phyloP scores from a whole-genome alignment of 805 yeast species.

The Metschnikowia gelsemii region DNA sequence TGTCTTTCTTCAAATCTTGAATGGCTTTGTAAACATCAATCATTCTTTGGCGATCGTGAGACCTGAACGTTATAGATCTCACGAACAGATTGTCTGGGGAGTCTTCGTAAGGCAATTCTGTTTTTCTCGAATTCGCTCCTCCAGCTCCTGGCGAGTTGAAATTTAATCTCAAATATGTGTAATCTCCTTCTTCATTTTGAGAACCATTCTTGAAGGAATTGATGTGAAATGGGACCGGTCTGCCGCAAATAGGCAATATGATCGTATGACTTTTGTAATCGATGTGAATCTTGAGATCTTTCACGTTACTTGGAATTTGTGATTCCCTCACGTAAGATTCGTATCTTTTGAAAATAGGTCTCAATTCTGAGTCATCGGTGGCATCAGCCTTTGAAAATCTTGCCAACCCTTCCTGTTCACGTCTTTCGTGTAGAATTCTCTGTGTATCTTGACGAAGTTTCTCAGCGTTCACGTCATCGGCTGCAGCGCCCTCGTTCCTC shows the following conservation, averaged over 20 bases:
- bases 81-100: constrained; percentile 82
- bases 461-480: constrained; percentile 64
- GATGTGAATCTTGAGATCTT: constrained; percentile 82
- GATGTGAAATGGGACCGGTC: constrained; percentile 98
- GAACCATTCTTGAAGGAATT: constrained; percentile 92
- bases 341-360: constrained; percentile 81
- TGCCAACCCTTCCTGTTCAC: constrained; percentile 83
- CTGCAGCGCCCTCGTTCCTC: constrained; percentile 72
- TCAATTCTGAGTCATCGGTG: constrained; percentile 56
- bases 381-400: constrained; percentile 81
- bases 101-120: constrained; percentile 89
- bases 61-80: constrained; percentile 82
- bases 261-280: constrained; percentile 88
- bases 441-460: constrained; percentile 82
- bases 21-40: constrained; percentile 85
- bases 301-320: constrained; percentile 81
- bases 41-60: constrained; percentile 89
- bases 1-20: constrained; percentile 87
- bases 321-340: constrained; percentile 93
- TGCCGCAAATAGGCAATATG: constrained; percentile 85
- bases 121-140: constrained; percentile 63
- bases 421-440: constrained; percentile 73
- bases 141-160: constrained; percentile 91
- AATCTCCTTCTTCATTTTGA: constrained; percentile 94
- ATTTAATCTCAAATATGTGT: constrained; percentile 83